These are phyloP conservation scores for Drechslerella dactyloides DNA, from an alignment of 2,329 filamentous ascomycete species.

Conservation along the genomic window DNA sequence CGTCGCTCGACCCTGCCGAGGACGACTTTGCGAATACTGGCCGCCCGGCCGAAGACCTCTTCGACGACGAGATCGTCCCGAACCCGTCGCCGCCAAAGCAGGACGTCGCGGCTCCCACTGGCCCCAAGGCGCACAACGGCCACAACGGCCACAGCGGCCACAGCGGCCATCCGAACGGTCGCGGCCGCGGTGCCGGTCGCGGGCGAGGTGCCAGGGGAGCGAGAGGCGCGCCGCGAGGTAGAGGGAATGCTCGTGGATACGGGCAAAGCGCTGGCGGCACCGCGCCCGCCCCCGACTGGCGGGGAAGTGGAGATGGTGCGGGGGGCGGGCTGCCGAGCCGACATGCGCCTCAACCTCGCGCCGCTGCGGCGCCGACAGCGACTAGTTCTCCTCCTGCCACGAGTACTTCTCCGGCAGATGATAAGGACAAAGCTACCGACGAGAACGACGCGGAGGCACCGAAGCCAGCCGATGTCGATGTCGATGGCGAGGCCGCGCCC, in stretches of 20 bases:
- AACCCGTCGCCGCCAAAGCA: slow-evolving; percentile 50
- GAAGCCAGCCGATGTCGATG: neutral
- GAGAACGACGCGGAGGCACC: slow-evolving; percentile 18
- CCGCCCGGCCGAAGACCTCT: slow-evolving; percentile 54
- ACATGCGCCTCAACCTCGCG: slow-evolving; percentile 19
- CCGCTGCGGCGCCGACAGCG: slow-evolving; percentile 1
- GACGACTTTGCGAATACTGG: slow-evolving; percentile 54
- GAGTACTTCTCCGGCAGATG: slow-evolving; percentile 23
- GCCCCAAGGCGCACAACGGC: slow-evolving; percentile 48
- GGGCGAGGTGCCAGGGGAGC: slow-evolving; percentile 29
- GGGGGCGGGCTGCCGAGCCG: slow-evolving; percentile 26
- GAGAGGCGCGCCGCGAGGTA: slow-evolving; percentile 22
- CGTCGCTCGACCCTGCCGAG: slow-evolving; percentile 33
- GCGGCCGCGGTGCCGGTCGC: slow-evolving; percentile 29
- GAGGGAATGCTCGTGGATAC: slow-evolving; percentile 24
- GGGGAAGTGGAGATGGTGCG: slow-evolving; percentile 16
- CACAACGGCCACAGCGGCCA: too few relatives aligned
- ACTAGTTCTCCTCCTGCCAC: slow-evolving; percentile 7
- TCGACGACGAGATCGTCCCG: slow-evolving; percentile 53
- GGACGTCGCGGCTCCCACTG: slow-evolving; percentile 38
- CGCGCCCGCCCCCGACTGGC: slow-evolving; percentile 21
- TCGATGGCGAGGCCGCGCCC: neutral
- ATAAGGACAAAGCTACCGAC: slow-evolving; percentile 16
- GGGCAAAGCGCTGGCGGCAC: slow-evolving; percentile 8
- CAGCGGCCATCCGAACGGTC: slow-evolving; percentile 17